Evolutionary conservation across 1,139 yeast species (phyloP), one percentile per base, ranked within the genome.

Genomic region (Suhomyces bolitotheri): DNA sequence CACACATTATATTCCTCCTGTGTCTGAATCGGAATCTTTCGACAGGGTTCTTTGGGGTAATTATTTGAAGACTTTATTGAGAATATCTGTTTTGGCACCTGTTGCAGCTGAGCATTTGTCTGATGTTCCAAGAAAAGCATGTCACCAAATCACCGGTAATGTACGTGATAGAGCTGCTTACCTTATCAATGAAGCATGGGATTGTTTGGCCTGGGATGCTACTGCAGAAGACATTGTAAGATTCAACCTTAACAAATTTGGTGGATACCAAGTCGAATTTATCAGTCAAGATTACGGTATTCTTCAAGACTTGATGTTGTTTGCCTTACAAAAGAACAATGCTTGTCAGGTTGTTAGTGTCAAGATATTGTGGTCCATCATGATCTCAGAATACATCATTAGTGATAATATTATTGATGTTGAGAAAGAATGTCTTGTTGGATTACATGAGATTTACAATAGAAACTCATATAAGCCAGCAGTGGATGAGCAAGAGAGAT

Each of bases 191-290:
- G 76, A 72, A 39, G 74, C 80, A 22, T 88, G 96, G 96, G 82
- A 81, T 44, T 64, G 76, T 8, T 69, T 87, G 39, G 94, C 90
- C 8, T 75, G 83, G 82, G 78, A 78, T 10, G 76, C 86, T 0
- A 65, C 76, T 25, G 70, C 70, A 16, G 84, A 80, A 39, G 87
- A 81, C 51, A 56, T 66, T 27, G 54, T 66, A 5, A 65, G 89
- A 46, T 87, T 83, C 60, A 82, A 81, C 38, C 59, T 86, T 37
- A 70, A 65, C 27, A 70, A 71, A 43, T 76, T 80, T 47, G 87
- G 92, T 27, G 90, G 90, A 0, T 80, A 74, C 51, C 96, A 87
- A 58, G 79, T 74, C 21, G 80, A 77, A 47, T 76, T 87, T 45
- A 71, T 82, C 36, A 73, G 73, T 45, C 77, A 76, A 47, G 76